Evolutionary conservation across 495 filamentous ascomycete genomes (phyloP).

Genomic region (Penicillium riverlandense): DNA sequence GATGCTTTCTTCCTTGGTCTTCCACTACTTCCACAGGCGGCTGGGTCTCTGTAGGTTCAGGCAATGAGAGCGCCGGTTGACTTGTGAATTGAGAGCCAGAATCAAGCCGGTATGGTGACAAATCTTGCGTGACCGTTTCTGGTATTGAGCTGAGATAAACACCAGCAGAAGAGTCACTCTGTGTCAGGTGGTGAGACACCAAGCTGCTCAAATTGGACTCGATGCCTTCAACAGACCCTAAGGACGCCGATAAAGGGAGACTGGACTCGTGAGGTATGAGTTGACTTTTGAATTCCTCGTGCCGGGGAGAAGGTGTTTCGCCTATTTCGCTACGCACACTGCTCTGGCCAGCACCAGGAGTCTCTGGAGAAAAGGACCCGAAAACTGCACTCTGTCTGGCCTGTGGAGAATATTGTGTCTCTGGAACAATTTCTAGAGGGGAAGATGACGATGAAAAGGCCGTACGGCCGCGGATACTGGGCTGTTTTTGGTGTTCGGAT

Average conservation of each 20-base stretch:
- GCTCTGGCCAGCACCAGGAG: neutral
- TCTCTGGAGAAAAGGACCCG: neutral
- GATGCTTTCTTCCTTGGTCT: conserved; percentile 5
- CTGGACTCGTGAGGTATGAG: too few species aligned
- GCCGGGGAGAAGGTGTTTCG: conserved; percentile 14
- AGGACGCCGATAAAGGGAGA: neutral
- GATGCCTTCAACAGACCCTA: neutral
- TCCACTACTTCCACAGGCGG: conserved; percentile 7
- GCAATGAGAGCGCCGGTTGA: neutral
- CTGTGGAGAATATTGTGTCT: conserved; percentile 3
- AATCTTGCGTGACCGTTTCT: neutral
- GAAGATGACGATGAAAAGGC: conserved; percentile 15
- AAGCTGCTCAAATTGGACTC: neutral
- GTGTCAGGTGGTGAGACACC: neutral
- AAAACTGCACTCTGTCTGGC: neutral
- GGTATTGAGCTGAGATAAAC: neutral
- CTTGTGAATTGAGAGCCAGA: neutral
- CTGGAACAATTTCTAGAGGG: conserved; percentile 4
- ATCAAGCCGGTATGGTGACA: neutral
- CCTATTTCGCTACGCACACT: conserved; percentile 12
- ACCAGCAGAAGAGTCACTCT: neutral
- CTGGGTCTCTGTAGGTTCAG: neutral
- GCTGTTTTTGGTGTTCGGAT: neutral
- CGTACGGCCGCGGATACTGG: neutral
- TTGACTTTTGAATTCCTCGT: neutral